Evolutionary conservation across 139 green algal species (phyloP).

Genomic region (Chlamydomonas asymmetrica): DNA sequence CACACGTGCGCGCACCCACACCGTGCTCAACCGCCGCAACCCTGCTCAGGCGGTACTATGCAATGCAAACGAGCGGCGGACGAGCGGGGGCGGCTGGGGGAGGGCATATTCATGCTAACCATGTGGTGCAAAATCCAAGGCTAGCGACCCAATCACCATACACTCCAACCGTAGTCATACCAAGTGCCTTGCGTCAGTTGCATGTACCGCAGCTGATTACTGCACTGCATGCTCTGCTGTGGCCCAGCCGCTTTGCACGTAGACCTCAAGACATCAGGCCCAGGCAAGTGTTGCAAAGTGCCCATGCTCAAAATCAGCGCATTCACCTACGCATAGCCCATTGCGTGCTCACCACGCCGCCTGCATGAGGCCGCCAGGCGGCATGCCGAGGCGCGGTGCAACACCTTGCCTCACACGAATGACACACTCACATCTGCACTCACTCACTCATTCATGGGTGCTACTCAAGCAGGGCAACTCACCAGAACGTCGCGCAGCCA

Average conservation of each 20-base stretch:
- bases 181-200: too few species aligned
- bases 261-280: too few species aligned
- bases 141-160: background rate
- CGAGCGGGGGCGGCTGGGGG: background rate
- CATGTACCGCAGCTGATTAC: too few species aligned
- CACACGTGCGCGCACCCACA: conserved; percentile 3
- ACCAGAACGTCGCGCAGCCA: conserved; percentile 58
- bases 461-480: background rate
- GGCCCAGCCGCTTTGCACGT: too few species aligned
- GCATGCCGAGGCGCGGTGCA: too few species aligned
- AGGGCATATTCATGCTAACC: background rate
- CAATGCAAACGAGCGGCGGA: too few species aligned
- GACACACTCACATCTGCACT: background rate
- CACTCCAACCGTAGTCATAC: too few species aligned
- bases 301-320: background rate
- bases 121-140: background rate
- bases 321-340: background rate
- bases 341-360: background rate
- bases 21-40: too few species aligned
- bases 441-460: background rate
- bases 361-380: too few species aligned
- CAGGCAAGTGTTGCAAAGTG: too few species aligned
- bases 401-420: background rate
- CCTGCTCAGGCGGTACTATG: too few species aligned
- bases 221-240: too few species aligned